Evolutionary conservation across 2,329 filamentous ascomycete genomes (phyloP), one percentile per base, ranked within the genome.

Genomic region (Aspergillus sp.): DNA sequence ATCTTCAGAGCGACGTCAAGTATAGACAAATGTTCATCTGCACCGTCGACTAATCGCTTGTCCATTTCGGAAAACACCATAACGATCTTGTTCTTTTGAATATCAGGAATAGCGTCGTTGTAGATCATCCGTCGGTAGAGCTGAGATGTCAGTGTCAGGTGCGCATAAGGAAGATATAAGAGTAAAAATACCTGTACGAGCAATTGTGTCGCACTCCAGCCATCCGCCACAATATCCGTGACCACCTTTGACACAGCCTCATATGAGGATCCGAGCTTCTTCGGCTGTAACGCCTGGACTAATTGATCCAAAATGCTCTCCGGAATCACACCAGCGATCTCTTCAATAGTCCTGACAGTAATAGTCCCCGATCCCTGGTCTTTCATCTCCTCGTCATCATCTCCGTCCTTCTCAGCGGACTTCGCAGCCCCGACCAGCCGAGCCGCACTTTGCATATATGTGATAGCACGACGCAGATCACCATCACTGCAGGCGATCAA

Each of bases 251-350:
- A 88, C 17, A 99, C 86, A 13, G 85, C 84, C 62, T 88, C 84
- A 72, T 96, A 99, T 0, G 87, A 83, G 15, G 85, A 83, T 1
- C 85, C 84, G 43, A 83, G 83, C 25, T 85, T 85, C 66, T 82
- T 85, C 4, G 92, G 91, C 68, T 91, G 89, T 81, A 98, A 91
- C 19, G 92, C 90, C 62, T 87, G 80, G 13, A 92, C 81, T 17
- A 99, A 83, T 8, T 77, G 79, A 59, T 90, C 85, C 54, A 99
- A 87, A 1, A 92, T 91, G 11, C 76, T 70, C 15, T 89, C 84
- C 0, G 96, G 95, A 68, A 99, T 93, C 2, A 98, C 92, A 59
- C 96, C 95, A 0, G 95, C 94, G 74, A 99, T 99, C 71, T 99
- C 95, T 74, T 98, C 92, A 51, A 99, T 87, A 56, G 87, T 91